Conservation (phyloP, 305 asterid genomes). For the Fraxinus xanthoxyloides region DNA sequence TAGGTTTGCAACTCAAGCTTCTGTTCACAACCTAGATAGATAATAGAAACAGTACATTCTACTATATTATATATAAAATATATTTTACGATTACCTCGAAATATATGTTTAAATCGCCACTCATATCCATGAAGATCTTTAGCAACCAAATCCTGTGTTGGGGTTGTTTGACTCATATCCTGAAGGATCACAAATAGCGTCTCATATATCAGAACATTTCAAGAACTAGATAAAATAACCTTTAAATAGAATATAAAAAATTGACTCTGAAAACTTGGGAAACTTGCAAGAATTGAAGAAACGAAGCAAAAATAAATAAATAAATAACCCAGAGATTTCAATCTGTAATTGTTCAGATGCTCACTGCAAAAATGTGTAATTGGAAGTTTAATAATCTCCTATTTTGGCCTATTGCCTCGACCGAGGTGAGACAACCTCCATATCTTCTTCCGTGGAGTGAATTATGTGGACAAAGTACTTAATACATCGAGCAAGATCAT, state of each 20-base stretch:
- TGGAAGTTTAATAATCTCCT: not conserved
- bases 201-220: constrained; percentile 13
- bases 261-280: not conserved
- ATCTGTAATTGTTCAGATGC: not conserved
- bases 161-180: constrained; percentile 84
- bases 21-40: constrained; percentile 8
- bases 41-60: not conserved
- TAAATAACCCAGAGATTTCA: not conserved
- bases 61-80: not conserved
- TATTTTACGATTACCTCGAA: constrained; percentile 49
- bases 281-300: not conserved
- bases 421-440: not conserved
- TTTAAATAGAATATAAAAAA: not conserved
- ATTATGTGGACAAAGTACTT: not conserved
- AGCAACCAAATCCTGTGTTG: constrained; percentile 84
- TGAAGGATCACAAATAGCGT: constrained; percentile 18
- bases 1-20: not conserved
- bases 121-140: constrained; percentile 79
- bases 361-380: not conserved
- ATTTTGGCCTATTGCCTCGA: not conserved
- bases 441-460: not conserved
- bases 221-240: not conserved
- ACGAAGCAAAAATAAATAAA: not conserved
- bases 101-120: constrained; percentile 82
- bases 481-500: not conserved